phyloP scores from a whole-genome alignment of 208 protist species.

The Strigomonas galati region DNA sequence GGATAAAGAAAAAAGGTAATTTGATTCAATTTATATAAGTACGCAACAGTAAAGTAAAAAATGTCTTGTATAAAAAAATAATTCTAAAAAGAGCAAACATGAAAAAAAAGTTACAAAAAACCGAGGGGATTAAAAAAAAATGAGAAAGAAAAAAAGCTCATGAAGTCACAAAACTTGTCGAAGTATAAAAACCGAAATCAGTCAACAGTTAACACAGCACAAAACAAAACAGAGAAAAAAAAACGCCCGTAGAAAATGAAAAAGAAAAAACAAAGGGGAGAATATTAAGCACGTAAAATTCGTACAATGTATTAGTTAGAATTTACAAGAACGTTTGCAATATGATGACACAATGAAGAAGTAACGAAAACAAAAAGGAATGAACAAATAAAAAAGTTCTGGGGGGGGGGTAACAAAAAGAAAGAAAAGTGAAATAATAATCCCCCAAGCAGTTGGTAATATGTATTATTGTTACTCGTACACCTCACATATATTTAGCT shows the following conservation, averaged over 20 bases:
- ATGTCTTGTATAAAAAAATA: not conserved
- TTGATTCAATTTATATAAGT: too few relatives aligned
- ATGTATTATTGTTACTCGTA: not conserved
- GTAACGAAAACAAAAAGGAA: constrained; percentile 1
- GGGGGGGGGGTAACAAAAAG: not conserved
- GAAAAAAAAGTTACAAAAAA: not conserved
- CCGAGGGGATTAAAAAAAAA: constrained; percentile 4
- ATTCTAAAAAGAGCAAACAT: not conserved
- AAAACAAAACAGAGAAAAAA: constrained; percentile 6
- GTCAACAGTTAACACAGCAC: too few relatives aligned
- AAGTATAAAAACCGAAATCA: constrained; percentile 13
- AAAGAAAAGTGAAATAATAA: not conserved
- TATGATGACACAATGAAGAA: too few relatives aligned
- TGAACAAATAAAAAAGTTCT: not conserved
- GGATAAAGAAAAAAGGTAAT: too few relatives aligned
- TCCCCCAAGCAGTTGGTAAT: not conserved
- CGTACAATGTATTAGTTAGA: not conserved
- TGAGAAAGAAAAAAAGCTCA: not conserved
- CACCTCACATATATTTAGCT: not conserved
- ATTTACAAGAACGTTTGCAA: too few relatives aligned
- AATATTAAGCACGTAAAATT: constrained; percentile 2
- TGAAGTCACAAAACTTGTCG: not conserved
- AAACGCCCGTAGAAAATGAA: constrained; percentile 5
- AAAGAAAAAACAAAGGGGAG: constrained; percentile 3
- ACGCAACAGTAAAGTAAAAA: not conserved